Percentiles rank a stretch among this genome's conserved stretches.
phyloP scores from a whole-genome alignment of 2,329 filamentous ascomycete genomes.

The Fusarium sp. region DNA sequence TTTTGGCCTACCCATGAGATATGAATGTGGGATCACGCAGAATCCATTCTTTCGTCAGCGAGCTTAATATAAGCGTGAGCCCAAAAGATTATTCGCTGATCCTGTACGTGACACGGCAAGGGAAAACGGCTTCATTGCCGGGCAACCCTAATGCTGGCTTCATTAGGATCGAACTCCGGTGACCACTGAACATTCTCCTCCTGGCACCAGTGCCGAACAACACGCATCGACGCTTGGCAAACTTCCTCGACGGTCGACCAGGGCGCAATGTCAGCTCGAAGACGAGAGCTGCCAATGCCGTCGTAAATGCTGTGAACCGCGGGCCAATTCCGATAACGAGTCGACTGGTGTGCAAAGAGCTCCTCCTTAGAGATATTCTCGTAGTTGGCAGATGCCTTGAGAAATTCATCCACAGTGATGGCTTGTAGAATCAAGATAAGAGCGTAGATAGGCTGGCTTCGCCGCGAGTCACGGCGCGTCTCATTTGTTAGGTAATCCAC shows the following conservation, averaged over 20 bases:
- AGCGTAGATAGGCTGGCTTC: constrained; percentile 53
- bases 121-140: constrained; percentile 1
- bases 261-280: constrained; percentile 49
- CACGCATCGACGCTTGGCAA: constrained; percentile 49
- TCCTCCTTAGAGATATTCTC: constrained; percentile 36
- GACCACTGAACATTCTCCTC: constrained; percentile 58
- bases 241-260: constrained; percentile 59
- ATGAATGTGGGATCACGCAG: not conserved
- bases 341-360: constrained; percentile 42
- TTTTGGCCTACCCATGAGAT: not conserved
- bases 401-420: constrained; percentile 57
- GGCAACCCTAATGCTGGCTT: constrained; percentile 30
- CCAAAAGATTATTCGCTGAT: not conserved
- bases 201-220: constrained; percentile 56
- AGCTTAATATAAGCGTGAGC: constrained; percentile 9
- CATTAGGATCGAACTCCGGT: constrained; percentile 48
- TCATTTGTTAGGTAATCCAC: constrained; percentile 52
- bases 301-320: constrained; percentile 46
- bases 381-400: constrained; percentile 48
- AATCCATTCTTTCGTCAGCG: not conserved
- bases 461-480: constrained; percentile 48
- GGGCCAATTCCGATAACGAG: constrained; percentile 42
- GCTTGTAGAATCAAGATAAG: constrained; percentile 57
- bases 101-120: not conserved
- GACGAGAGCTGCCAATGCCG: constrained; percentile 42